phyloP scores from a whole-genome alignment of 306 rosid species.

The Biancaea sappan region DNA sequence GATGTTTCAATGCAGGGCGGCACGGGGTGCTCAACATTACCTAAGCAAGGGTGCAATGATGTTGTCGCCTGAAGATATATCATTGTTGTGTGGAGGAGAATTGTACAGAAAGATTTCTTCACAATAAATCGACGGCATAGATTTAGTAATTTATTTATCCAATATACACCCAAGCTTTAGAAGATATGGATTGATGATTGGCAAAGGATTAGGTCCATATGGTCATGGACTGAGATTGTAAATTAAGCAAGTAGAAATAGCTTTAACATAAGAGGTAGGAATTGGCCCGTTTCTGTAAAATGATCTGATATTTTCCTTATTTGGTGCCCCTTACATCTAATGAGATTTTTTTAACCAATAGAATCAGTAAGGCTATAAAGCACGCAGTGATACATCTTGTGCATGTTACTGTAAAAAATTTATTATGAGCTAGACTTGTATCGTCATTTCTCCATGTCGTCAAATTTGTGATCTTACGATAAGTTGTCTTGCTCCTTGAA shows the following conservation, averaged over 20 bases:
- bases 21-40: conserved; percentile 65
- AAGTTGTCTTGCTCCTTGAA: background rate
- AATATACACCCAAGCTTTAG: background rate
- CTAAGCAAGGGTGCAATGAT: conserved; percentile 54
- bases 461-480: background rate
- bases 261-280: conserved; percentile 11
- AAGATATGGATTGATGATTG: background rate
- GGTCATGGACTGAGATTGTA: conserved; percentile 28
- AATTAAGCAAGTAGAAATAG: conserved; percentile 17
- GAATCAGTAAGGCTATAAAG: too few relatives aligned
- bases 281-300: conserved; percentile 8
- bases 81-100: conserved; percentile 55
- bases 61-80: conserved; percentile 71
- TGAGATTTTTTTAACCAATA: too few relatives aligned
- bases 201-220: conserved; percentile 5
- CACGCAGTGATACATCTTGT: background rate
- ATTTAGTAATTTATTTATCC: conserved; percentile 31
- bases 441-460: background rate
- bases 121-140: conserved; percentile 31
- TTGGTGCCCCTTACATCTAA: too few relatives aligned
- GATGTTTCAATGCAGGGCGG: conserved; percentile 51
- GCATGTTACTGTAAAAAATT: background rate
- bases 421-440: background rate
- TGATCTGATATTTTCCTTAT: conserved; percentile 7
- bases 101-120: conserved; percentile 44